phyloP scores from a whole-genome alignment of 1,139 yeast genomes.

The Geotrichum reessii region DNA sequence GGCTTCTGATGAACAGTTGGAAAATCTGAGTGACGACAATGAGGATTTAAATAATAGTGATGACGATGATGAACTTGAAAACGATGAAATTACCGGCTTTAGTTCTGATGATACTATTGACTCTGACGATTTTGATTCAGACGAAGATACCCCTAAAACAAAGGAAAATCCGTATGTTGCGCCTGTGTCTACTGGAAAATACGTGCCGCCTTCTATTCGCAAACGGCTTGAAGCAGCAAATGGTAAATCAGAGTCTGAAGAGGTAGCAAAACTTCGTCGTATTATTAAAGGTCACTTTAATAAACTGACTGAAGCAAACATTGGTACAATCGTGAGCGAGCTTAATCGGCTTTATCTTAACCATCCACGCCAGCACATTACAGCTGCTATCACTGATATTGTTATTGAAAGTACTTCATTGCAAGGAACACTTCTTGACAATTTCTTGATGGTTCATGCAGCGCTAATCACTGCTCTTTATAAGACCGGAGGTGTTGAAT shows the following conservation, averaged over 20 bases:
- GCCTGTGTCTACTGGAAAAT: conserved; percentile 49
- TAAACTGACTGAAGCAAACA: conserved; percentile 79
- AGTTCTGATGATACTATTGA: conserved; percentile 10
- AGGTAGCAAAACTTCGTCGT: conserved; percentile 47
- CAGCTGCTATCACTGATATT: conserved; percentile 57
- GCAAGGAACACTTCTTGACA: conserved; percentile 63
- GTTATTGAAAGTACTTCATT: conserved; percentile 61
- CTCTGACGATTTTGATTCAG: conserved; percentile 37
- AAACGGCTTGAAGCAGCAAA: conserved; percentile 37
- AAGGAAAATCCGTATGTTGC: conserved; percentile 86
- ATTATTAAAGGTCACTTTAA: conserved; percentile 76
- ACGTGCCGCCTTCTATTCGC: conserved; percentile 82
- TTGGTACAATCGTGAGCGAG: conserved; percentile 62
- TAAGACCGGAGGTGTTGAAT: conserved; percentile 73
- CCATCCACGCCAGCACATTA: conserved; percentile 73
- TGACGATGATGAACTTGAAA: conserved; percentile 45
- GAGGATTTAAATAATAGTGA: conserved; percentile 32
- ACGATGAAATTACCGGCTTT: not conserved
- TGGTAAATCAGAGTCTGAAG: conserved; percentile 43
- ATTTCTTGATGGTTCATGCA: conserved; percentile 75
- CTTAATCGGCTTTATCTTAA: conserved; percentile 56
- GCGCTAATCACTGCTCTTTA: conserved; percentile 71
- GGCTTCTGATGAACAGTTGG: conserved; percentile 28
- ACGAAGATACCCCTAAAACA: conserved; percentile 40
- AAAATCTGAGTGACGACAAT: conserved; percentile 26